Evolutionary conservation across 345 rosid species (phyloP).

Genomic region (Citrus unshiu): DNA sequence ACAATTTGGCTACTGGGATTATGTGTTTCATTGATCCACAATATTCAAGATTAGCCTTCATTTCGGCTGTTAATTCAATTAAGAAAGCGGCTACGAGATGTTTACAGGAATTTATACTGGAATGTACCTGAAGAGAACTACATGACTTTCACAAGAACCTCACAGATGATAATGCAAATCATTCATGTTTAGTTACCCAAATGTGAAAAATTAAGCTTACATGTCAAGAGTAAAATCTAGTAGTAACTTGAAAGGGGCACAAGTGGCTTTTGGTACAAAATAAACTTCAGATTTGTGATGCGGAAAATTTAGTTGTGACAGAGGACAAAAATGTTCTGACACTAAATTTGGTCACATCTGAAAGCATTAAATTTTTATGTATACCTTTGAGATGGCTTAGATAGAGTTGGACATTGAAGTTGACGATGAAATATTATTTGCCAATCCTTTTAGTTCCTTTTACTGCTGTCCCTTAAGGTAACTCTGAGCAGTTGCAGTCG

Average conservation of each 20-base stretch:
- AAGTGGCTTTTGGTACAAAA: not conserved
- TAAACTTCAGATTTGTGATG: not conserved
- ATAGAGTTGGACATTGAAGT: not conserved
- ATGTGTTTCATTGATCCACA: too few species aligned
- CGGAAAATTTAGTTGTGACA: not conserved
- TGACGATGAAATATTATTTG: conserved; percentile 9
- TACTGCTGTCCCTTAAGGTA: conserved; percentile 72
- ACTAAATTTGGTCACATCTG: not conserved
- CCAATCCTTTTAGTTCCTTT: conserved; percentile 40
- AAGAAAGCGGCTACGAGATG: not conserved
- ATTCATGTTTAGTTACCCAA: not conserved
- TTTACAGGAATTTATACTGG: not conserved
- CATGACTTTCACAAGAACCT: not conserved
- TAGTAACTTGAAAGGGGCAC: not conserved
- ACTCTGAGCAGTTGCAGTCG: conserved; percentile 70
- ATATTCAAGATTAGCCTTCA: too few species aligned
- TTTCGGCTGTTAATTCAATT: not conserved
- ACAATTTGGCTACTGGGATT: too few species aligned
- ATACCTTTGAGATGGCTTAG: not conserved
- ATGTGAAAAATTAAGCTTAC: not conserved
- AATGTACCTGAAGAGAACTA: not conserved
- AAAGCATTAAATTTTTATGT: not conserved
- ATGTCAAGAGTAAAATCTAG: not conserved
- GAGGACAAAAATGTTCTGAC: conserved; percentile 7
- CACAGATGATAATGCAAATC: not conserved